Evolutionary conservation across 208 protist species (phyloP).

Genomic region (Strigomonas galati): DNA sequence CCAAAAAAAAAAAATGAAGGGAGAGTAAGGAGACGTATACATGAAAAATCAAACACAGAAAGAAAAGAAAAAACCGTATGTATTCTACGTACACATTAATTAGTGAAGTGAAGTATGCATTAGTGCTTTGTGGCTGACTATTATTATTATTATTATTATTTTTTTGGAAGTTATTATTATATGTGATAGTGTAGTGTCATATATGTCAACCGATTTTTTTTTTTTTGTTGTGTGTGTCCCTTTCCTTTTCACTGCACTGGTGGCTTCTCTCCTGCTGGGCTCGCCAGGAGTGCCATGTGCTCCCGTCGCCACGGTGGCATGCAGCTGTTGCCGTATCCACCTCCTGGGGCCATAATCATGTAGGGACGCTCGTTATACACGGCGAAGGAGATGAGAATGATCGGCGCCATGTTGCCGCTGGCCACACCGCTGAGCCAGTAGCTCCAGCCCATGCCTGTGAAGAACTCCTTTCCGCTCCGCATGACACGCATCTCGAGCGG

Average conservation of each 20-base stretch:
- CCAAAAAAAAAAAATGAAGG: conserved; percentile 5
- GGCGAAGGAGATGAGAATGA: conserved; percentile 66
- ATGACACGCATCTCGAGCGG: conserved; percentile 70
- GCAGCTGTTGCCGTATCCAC: conserved; percentile 63
- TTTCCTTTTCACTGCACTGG: not conserved
- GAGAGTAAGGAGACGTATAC: too few relatives aligned
- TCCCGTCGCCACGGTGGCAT: conserved; percentile 80
- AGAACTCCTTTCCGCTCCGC: conserved; percentile 52
- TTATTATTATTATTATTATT: conserved; percentile 3
- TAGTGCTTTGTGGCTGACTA: too few relatives aligned
- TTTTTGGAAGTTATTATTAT: not conserved
- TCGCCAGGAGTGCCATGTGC: conserved; percentile 51
- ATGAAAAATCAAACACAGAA: too few relatives aligned
- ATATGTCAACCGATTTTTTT: too few relatives aligned
- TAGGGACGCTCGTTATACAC: conserved; percentile 65
- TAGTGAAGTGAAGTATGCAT: too few relatives aligned
- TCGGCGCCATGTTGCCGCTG: conserved; percentile 62
- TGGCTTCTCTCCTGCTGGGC: not conserved
- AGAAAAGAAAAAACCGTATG: too few relatives aligned
- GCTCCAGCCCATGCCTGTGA: conserved; percentile 80
- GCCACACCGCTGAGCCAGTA: conserved; percentile 78
- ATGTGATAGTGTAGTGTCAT: too few relatives aligned
- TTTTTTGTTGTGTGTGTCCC: conserved; percentile 1
- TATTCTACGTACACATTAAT: too few relatives aligned
- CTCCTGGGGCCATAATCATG: conserved; percentile 82